These are phyloP conservation scores for Ajuga chamaepitys DNA, from an alignment of 257 asterid genomes.

Conservation along the genomic window DNA sequence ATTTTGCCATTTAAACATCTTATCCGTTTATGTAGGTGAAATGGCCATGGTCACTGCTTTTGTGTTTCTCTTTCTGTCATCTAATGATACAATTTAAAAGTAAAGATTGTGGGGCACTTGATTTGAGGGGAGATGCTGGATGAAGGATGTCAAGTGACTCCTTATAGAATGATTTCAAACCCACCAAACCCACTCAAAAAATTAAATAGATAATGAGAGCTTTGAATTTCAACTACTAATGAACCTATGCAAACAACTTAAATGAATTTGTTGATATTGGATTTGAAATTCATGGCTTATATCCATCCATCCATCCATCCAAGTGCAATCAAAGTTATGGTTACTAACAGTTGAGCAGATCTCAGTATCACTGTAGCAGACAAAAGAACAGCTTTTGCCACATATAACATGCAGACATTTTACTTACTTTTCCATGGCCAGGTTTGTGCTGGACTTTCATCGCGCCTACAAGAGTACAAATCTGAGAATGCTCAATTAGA, in stretches of 20 bases:
- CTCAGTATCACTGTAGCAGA: constrained; percentile 6
- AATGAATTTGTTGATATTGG: neutral
- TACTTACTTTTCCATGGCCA: constrained; percentile 23
- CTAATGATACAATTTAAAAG: too few species aligned
- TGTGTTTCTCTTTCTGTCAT: too few species aligned
- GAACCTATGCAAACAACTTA: neutral
- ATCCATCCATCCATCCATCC: neutral
- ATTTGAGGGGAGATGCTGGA: too few species aligned
- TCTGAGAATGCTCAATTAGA: constrained; percentile 97
- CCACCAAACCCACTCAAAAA: too few species aligned
- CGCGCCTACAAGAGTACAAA: constrained; percentile 96
- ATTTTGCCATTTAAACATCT: too few species aligned
- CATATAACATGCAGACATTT: constrained; percentile 4
- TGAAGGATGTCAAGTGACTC: too few species aligned
- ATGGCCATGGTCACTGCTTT: too few species aligned
- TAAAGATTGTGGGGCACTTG: too few species aligned
- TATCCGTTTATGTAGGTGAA: too few species aligned
- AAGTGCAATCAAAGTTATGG: neutral
- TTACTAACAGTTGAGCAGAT: neutral
- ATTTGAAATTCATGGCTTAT: neutral
- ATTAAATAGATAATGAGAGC: too few species aligned
- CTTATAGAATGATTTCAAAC: too few species aligned
- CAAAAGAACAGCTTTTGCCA: neutral
- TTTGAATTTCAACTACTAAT: too few species aligned
- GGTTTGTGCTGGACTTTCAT: constrained; percentile 99